Evolutionary conservation across 169 alveolate species (phyloP), one percentile per base, ranked within the genome.

Genomic region (Cyclospora cayetanensis): DNA sequence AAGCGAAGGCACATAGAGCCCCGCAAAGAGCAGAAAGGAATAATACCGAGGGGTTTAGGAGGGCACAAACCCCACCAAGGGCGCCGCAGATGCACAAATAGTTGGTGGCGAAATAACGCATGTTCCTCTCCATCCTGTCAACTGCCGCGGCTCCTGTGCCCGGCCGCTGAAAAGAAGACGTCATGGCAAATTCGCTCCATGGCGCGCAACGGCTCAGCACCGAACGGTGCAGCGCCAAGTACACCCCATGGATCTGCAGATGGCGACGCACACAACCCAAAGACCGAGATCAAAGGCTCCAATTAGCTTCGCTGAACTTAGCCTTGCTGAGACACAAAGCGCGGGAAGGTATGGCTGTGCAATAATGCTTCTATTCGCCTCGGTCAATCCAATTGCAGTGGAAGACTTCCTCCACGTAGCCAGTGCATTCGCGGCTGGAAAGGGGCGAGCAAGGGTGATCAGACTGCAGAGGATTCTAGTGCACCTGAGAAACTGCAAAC

Each of bases 171-270:
- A 87, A 70, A 2, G 92, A 43, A 34, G 87, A 22, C 20, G 80
- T 12, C 12, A 39, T 25, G 12, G 35, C 15, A 35, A 87, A 87
- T 63, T 68, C 92, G 1, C 42, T 22, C 92, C 92, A 87, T 1
- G 92, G 63, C 12, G 77, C 92, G 39, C 76, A 41, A 46, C 83
- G 63, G 31, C 83, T 35, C n/a, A 72, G 29, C 50, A 87, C 72
- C n/a, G 39, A 4, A 15, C 65, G 74, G 25, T 72, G 92, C 50
- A 87, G 66, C 2, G 76, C 42, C 11, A 68, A 66, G 35, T 66
- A 87, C 15, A 70, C 87, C 9, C 79, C 92, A 27, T 87, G 92
- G 39, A 87, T 52, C 92, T 87, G 92, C 53, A 70, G 53, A n/a
- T n/a, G n/a, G n/a, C n/a, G n/a, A n/a, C n/a, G n/a, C n/a, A n/a